Evolutionary conservation across 1,284 basidiomycete species (phyloP).

Genomic region (Leccinum solheimii): DNA sequence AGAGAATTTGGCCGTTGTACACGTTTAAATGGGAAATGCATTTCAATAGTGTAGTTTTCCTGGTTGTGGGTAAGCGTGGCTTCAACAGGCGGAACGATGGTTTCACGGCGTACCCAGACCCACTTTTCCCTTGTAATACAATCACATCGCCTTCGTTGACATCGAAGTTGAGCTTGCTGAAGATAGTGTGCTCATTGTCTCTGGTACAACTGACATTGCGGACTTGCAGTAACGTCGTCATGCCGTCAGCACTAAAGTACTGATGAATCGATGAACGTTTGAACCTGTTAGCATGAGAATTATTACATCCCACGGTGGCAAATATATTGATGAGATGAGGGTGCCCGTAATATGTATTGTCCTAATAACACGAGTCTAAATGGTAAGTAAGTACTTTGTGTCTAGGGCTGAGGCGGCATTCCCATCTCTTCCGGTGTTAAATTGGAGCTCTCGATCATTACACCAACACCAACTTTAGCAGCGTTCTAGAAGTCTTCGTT

Average conservation of each 20-base stretch:
- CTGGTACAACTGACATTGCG: slow-evolving; percentile 29
- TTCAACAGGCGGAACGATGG: not conserved
- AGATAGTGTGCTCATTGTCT: slow-evolving; percentile 39
- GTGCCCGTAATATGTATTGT: slow-evolving; percentile 19
- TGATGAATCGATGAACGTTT: not conserved
- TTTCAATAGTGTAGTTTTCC: slow-evolving; percentile 81
- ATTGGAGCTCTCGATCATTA: slow-evolving; percentile 88
- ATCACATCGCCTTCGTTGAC: slow-evolving; percentile 73
- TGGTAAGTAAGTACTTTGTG: slow-evolving; percentile 29
- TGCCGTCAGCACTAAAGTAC: not conserved
- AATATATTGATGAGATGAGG: slow-evolving; percentile 8
- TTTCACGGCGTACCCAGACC: slow-evolving; percentile 52
- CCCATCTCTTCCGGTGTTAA: slow-evolving; percentile 82
- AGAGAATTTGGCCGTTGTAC: slow-evolving; percentile 65
- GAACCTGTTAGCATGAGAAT: not conserved
- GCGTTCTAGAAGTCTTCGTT: slow-evolving; percentile 61
- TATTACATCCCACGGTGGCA: slow-evolving; percentile 23
- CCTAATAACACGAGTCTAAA: slow-evolving; percentile 29
- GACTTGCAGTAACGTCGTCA: slow-evolving; percentile 26
- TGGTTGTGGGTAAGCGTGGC: slow-evolving; percentile 25
- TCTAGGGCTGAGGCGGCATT: slow-evolving; percentile 53
- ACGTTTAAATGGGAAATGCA: slow-evolving; percentile 78
- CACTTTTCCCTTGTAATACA: slow-evolving; percentile 73
- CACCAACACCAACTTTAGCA: slow-evolving; percentile 92
- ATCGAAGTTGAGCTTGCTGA: slow-evolving; percentile 57